Conservation (phyloP, 140 eudicot genomes). For the Artemisia princeps region DNA sequence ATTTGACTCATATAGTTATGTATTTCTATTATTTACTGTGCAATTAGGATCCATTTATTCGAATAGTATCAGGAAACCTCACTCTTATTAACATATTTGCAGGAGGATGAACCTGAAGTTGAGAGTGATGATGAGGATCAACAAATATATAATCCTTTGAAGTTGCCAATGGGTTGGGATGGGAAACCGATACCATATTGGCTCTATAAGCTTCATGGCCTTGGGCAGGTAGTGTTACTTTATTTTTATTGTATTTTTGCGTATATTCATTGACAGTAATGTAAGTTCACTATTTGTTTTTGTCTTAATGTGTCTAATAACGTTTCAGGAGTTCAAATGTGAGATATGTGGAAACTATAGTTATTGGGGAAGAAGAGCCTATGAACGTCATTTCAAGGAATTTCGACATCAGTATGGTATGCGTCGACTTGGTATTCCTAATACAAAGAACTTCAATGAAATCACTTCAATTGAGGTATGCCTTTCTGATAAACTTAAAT, state of each 20-base stretch:
- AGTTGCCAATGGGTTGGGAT: constrained; percentile 98
- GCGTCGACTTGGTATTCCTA: constrained; percentile 98
- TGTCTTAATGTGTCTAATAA: background rate
- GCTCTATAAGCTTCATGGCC: constrained; percentile 98
- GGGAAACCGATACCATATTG: constrained; percentile 98
- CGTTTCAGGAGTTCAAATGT: constrained; percentile 81
- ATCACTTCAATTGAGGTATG: constrained; percentile 85
- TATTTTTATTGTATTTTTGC: background rate
- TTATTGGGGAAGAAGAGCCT: constrained; percentile 96
- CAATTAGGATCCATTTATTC: no score
- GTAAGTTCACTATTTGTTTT: background rate
- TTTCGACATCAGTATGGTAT: constrained; percentile 96
- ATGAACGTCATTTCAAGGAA: constrained; percentile 95
- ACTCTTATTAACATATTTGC: constrained; percentile 6
- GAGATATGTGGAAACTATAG: constrained; percentile 97
- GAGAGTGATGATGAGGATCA: constrained; percentile 97
- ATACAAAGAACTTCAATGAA: constrained; percentile 88
- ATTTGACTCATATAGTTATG: background rate
- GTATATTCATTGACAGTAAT: background rate
- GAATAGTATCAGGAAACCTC: background rate
- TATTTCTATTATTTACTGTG: background rate
- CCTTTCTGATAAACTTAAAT: background rate
- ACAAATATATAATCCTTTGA: constrained; percentile 84
- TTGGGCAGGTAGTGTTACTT: constrained; percentile 65
- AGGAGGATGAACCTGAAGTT: constrained; percentile 85